These are phyloP conservation scores for Grosmannia penicillata DNA, from an alignment of 2,329 filamentous ascomycete genomes.

Conservation along the genomic window DNA sequence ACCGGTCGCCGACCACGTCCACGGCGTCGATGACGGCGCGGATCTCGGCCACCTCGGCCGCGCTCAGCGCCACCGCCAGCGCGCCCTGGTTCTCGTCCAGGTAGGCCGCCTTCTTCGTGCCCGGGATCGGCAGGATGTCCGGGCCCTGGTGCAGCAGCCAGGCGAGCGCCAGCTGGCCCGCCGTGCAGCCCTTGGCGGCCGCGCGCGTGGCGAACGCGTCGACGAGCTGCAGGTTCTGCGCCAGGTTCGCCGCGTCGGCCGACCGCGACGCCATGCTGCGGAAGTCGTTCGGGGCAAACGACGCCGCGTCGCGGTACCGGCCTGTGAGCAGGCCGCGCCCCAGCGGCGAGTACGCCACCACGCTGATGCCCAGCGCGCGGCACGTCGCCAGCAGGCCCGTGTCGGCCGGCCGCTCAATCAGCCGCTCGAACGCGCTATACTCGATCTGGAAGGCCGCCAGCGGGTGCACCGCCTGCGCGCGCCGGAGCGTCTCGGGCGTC, in stretches of 20 bases:
- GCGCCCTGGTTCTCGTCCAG: slow-evolving; percentile 18
- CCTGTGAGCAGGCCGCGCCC: slow-evolving; percentile 28
- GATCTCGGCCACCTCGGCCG: slow-evolving; percentile 4
- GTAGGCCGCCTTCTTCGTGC: slow-evolving; percentile 17
- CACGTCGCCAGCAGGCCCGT: slow-evolving; percentile 25
- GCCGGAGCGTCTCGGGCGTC: slow-evolving; percentile 31
- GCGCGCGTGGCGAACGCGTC: slow-evolving; percentile 14
- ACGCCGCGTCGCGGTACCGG: slow-evolving; percentile 11
- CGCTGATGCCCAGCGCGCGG: slow-evolving; percentile 27
- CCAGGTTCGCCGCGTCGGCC: slow-evolving; percentile 30
- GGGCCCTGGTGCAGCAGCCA: slow-evolving; percentile 37
- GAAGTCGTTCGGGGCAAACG: slow-evolving; percentile 7
- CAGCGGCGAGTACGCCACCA: slow-evolving; percentile 25
- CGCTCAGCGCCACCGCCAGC: slow-evolving; percentile 10
- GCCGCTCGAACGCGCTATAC: slow-evolving; percentile 37
- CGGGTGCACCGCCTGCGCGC: slow-evolving; percentile 33
- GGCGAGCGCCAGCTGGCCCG: slow-evolving; percentile 37
- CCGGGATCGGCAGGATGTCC: slow-evolving; percentile 24
- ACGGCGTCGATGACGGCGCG: slow-evolving; percentile 5
- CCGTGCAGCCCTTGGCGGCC: slow-evolving; percentile 21
- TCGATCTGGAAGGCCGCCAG: slow-evolving; percentile 38
- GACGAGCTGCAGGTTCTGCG: slow-evolving; percentile 26
- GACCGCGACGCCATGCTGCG: slow-evolving; percentile 18
- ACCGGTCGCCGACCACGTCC: slow-evolving; percentile 4
- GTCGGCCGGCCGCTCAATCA: slow-evolving; percentile 37